A percentile compares a stretch with the other conserved stretches of the same genome.
These are phyloP conservation scores for Neurospora terricola DNA, from an alignment of 495 filamentous ascomycete genomes.

Conservation along the genomic window DNA sequence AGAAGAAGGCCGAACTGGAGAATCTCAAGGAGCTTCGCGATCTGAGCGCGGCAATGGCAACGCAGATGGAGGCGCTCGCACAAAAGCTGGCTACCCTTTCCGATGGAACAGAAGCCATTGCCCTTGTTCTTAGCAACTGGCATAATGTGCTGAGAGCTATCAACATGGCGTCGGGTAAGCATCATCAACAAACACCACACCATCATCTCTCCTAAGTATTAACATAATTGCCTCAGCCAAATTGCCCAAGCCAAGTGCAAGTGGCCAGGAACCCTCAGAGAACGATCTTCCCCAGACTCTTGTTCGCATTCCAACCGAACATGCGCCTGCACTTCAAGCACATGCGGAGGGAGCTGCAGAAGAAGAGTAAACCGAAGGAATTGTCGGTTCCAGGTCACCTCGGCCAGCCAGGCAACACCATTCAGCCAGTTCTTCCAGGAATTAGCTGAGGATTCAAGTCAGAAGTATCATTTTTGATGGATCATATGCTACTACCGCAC, in stretches of 20 bases:
- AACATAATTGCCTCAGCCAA: slow-evolving; percentile 32
- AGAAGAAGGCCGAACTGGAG: slow-evolving; percentile 89
- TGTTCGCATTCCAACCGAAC: slow-evolving; percentile 67
- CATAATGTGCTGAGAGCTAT: slow-evolving; percentile 89
- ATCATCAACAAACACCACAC: slow-evolving; percentile 1
- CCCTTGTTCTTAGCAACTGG: slow-evolving; percentile 78
- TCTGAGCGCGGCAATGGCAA: slow-evolving; percentile 74
- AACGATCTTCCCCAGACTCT: slow-evolving; percentile 62
- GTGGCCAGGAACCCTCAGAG: slow-evolving; percentile 18
- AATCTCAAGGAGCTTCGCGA: slow-evolving; percentile 80
- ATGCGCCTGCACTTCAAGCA: slow-evolving; percentile 47
- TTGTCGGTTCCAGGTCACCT: neutral
- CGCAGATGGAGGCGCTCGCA: slow-evolving; percentile 85
- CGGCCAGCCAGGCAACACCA: neutral
- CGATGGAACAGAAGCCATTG: slow-evolving; percentile 82
- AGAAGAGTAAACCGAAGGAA: slow-evolving; percentile 14
- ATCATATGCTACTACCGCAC: neutral
- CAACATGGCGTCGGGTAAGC: slow-evolving; percentile 87
- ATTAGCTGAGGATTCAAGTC: neutral
- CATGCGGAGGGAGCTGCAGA: slow-evolving; percentile 34
- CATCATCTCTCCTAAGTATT: neutral
- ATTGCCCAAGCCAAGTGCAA: slow-evolving; percentile 30
- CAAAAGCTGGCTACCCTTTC: slow-evolving; percentile 79
- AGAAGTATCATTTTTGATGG: neutral
- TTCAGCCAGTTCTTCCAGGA: neutral